phyloP scores from a whole-genome alignment of 495 filamentous ascomycete species.

The Penicillium manginii region DNA sequence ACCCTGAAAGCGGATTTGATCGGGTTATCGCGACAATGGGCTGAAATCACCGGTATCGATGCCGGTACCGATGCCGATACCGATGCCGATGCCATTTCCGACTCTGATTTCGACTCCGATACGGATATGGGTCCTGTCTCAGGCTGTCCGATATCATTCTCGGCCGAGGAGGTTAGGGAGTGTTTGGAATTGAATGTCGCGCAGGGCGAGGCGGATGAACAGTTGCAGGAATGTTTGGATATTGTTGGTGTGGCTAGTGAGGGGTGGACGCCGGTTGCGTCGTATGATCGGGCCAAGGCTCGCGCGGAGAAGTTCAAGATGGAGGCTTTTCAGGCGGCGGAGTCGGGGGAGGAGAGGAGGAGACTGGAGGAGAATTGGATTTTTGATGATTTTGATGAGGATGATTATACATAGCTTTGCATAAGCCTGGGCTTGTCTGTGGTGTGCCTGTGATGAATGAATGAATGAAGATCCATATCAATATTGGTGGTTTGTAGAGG shows the following conservation, averaged over 20 bases:
- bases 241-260: slow-evolving; percentile 26
- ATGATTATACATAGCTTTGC: slow-evolving; percentile 26
- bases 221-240: slow-evolving; percentile 19
- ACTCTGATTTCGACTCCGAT: too few species aligned
- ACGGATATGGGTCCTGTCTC: too few species aligned
- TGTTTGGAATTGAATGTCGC: slow-evolving; percentile 18
- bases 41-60: neutral
- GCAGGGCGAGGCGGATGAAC: slow-evolving; percentile 27
- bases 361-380: slow-evolving; percentile 31
- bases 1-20: slow-evolving; percentile 28
- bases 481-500: neutral
- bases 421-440: too few species aligned
- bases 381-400: slow-evolving; percentile 32
- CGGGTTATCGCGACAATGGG: slow-evolving; percentile 10
- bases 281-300: slow-evolving; percentile 23
- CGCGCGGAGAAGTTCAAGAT: slow-evolving; percentile 23
- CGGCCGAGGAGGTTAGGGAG: slow-evolving; percentile 20
- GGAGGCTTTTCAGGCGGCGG: slow-evolving; percentile 25
- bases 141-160: slow-evolving; percentile 25
- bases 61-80: neutral
- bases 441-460: too few species aligned
- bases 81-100: neutral
- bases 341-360: slow-evolving; percentile 23
- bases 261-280: slow-evolving; percentile 26
- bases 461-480: too few species aligned